Base-by-base conservation (phyloP, 73 alveolate species). In the Symbiodinium pilosum region DNA sequence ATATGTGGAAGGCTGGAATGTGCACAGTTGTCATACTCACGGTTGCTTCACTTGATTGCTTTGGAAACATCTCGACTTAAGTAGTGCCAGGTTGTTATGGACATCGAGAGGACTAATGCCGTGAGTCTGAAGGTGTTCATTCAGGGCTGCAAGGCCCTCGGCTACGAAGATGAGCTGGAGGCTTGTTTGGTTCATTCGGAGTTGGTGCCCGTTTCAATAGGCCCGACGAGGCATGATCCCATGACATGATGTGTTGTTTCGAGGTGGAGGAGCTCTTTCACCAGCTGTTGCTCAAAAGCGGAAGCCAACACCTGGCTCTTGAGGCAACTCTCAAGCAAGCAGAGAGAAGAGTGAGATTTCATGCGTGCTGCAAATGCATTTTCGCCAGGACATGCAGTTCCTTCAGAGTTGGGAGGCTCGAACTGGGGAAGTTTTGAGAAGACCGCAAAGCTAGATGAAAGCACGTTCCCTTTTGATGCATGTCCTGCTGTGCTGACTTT, bases 81-180 rank as follows among this genome's bases (percentile, higher is more conserved):
- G 6, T 47, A 47, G 59, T 14, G 68, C 32, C 97, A 91, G 97
- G 88, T n/a, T 4, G 59, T 91, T 52, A 69, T 91, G 87, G 97
- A 91, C 97, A 91, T 68, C 30, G 97, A 91, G 52, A 85, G 89
- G 16, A 91, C 81, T 73, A 91, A 91, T 42, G 75, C 43, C 18
- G 97, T 91, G 11, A 84, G 88, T 68, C 75, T 91, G 32, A 68
- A 59, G 56, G 39, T 91, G 21, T 91, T 91, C 88, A 20, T 42
- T 24, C 89, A 91, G 81, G 97, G 97, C 56, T 91, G 97, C 97
- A 43, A 69, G 21, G 87, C 97, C 24, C 81, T 91, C 52, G 97
- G 97, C 77, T 91, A 91, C 30, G 97, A 91, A 42, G 97, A 91
- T 36, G 97, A 91, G 40, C 77, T 43, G 87, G 97, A 91, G 97